Evolutionary conservation across 2,329 filamentous ascomycete species (phyloP).

Genomic region (Trichoderma atrobrunneum): DNA sequence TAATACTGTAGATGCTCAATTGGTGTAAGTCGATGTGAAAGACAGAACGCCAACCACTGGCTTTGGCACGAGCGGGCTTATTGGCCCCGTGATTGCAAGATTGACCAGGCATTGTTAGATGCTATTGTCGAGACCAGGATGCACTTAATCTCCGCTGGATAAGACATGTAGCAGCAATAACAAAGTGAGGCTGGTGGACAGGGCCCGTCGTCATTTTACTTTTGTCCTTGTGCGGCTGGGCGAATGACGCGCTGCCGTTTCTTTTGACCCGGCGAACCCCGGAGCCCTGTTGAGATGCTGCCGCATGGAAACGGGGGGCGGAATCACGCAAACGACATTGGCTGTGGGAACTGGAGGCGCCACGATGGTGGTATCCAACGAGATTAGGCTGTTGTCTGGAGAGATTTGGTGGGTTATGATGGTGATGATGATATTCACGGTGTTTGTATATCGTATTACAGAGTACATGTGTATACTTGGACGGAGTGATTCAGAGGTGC

Average conservation of each 20-base stretch:
- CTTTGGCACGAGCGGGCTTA: neutral
- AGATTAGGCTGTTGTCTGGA: neutral
- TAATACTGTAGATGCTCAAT: neutral
- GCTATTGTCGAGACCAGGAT: neutral
- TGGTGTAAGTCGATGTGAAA: neutral
- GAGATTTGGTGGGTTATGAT: neutral
- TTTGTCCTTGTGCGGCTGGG: neutral
- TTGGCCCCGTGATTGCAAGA: neutral
- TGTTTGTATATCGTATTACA: neutral
- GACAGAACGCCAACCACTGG: neutral
- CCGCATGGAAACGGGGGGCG: neutral
- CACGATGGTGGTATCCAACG: neutral
- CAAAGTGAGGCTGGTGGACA: neutral
- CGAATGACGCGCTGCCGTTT: neutral
- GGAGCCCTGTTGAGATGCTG: slow-evolving; percentile 2
- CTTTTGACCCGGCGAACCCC: neutral
- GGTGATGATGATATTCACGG: neutral
- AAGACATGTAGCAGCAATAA: neutral
- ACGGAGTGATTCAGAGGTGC: neutral
- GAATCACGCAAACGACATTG: slow-evolving; percentile 11
- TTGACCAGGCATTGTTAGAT: neutral
- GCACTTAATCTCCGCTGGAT: neutral
- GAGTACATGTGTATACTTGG: neutral
- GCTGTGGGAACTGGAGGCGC: neutral
- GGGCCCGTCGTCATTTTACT: slow-evolving; percentile 9